phyloP scores from a whole-genome alignment of 2,329 filamentous ascomycete species.

The Aspergillus fumigatus region DNA sequence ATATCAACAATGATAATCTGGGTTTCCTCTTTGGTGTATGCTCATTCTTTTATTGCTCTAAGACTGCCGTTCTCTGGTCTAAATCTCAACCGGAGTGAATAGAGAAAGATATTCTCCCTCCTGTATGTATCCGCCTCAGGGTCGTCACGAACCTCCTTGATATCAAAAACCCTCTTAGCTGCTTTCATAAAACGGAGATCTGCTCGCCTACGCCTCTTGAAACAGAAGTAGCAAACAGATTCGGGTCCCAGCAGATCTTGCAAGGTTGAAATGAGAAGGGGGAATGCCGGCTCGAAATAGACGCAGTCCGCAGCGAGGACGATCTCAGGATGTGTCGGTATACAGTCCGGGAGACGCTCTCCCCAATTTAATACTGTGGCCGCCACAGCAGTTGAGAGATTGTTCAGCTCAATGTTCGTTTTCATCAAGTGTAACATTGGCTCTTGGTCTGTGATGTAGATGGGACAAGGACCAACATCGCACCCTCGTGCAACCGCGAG shows the following conservation, averaged over 20 bases:
- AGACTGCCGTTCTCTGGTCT: neutral
- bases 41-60: neutral
- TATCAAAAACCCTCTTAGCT: conserved; percentile 61
- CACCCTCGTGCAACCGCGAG: conserved; percentile 57
- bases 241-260: conserved; percentile 63
- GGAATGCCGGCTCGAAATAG: conserved; percentile 95
- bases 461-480: conserved; percentile 46
- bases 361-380: conserved; percentile 78
- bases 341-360: conserved; percentile 34
- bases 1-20: neutral
- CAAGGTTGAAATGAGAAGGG: conserved; percentile 75
- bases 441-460: conserved; percentile 81
- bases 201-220: conserved; percentile 84
- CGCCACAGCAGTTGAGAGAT: conserved; percentile 58
- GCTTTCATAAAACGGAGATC: conserved; percentile 71
- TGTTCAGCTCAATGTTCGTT: conserved; percentile 80
- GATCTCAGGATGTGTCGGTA: conserved; percentile 60
- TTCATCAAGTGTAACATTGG: conserved; percentile 83
- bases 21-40: neutral
- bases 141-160: conserved; percentile 60
- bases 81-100: conserved; percentile 28
- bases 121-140: conserved; percentile 29
- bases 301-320: conserved; percentile 95
- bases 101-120: conserved; percentile 38
- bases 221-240: conserved; percentile 80